Percentiles rank a stretch among this genome's conserved stretches.
Conservation (phyloP, 129 eudicot genomes). For the Centrapalus pauciflorus region DNA sequence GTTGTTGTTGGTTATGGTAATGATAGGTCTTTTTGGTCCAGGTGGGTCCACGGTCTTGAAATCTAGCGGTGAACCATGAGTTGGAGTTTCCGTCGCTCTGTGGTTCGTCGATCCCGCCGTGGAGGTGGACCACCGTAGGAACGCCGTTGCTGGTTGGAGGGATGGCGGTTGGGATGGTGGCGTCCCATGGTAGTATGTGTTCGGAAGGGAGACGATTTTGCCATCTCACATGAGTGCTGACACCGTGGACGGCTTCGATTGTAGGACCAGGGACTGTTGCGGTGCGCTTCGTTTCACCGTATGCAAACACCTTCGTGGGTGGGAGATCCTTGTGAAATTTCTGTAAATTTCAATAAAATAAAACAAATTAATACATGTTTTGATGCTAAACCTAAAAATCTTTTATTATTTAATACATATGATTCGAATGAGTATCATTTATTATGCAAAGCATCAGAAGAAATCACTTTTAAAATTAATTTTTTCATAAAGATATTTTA, state of each 20-base stretch:
- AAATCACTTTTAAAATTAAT: too few relatives aligned
- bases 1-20: constrained; percentile 75
- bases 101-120: constrained; percentile 80
- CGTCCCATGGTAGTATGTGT: constrained; percentile 90
- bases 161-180: constrained; percentile 79
- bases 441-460: too few relatives aligned
- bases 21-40: constrained; percentile 65
- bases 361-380: not conserved
- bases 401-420: too few relatives aligned
- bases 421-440: too few relatives aligned
- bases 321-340: constrained; percentile 92
- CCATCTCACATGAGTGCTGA: constrained; percentile 62
- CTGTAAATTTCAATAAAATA: constrained; percentile 27
- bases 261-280: constrained; percentile 95
- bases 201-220: constrained; percentile 70
- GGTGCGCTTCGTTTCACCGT: constrained; percentile 43
- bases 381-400: too few relatives aligned
- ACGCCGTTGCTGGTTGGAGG: constrained; percentile 48
- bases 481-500: too few relatives aligned
- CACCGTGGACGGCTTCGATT: constrained; percentile 77
- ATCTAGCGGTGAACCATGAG: constrained; percentile 75
- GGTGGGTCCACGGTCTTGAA: constrained; percentile 48
- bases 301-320: constrained; percentile 74
- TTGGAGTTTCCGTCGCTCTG: constrained; percentile 68
- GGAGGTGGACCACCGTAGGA: constrained; percentile 94